These are phyloP conservation scores for Hymenoscyphus scutula DNA, from an alignment of 2,329 filamentous ascomycete species.

Conservation along the genomic window DNA sequence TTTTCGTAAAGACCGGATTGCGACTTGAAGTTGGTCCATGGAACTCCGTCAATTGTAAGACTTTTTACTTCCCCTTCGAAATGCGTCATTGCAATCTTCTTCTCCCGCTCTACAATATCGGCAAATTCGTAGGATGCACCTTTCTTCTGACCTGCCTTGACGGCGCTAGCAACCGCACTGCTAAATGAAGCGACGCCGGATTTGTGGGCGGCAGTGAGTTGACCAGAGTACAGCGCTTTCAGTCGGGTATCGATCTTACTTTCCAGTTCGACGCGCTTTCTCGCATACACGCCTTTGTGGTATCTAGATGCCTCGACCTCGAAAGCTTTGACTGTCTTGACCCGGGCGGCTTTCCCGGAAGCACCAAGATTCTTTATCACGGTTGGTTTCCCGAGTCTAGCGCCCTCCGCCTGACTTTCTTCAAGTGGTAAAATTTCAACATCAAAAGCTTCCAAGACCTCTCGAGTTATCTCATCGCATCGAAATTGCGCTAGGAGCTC, in stretches of 20 bases:
- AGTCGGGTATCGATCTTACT: slow-evolving; percentile 83
- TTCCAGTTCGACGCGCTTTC: slow-evolving; percentile 83
- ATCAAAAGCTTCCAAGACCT: slow-evolving; percentile 84
- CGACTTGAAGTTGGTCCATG: slow-evolving; percentile 85
- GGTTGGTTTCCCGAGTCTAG: slow-evolving; percentile 67
- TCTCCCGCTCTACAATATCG: slow-evolving; percentile 83
- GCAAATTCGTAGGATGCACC: slow-evolving; percentile 91
- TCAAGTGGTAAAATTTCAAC: slow-evolving; percentile 78
- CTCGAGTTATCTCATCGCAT: slow-evolving; percentile 92
- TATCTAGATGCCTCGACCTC: slow-evolving; percentile 89
- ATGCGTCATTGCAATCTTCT: slow-evolving; percentile 67
- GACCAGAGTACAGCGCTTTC: slow-evolving; percentile 84
- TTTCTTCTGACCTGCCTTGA: slow-evolving; percentile 91
- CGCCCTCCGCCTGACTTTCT: slow-evolving; percentile 74
- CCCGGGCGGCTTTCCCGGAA: slow-evolving; percentile 69
- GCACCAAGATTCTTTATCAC: slow-evolving; percentile 74
- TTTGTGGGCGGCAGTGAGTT: slow-evolving; percentile 86
- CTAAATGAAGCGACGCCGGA: slow-evolving; percentile 79
- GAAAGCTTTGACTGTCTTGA: slow-evolving; percentile 76
- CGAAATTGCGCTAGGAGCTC: slow-evolving; percentile 95
- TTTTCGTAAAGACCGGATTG: slow-evolving; percentile 80
- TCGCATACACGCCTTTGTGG: slow-evolving; percentile 89
- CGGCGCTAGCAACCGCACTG: slow-evolving; percentile 79
- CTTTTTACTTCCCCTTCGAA: slow-evolving; percentile 76
- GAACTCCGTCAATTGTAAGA: slow-evolving; percentile 72